phyloP scores from a whole-genome alignment of 371 early-diverging fungal species.

The Circinella minor region DNA sequence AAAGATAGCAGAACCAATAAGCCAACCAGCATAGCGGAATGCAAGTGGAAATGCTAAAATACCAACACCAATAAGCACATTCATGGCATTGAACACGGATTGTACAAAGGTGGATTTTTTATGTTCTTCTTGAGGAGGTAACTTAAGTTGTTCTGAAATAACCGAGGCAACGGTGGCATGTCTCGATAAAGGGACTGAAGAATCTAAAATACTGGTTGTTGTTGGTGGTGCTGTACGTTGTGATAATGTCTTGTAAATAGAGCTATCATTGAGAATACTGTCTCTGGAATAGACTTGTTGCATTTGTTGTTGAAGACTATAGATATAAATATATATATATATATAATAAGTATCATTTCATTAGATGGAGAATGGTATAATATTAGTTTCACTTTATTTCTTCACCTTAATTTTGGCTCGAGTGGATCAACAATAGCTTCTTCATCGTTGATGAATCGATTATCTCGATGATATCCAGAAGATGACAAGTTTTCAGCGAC shows the following conservation, averaged over 20 bases:
- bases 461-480: conserved; percentile 13
- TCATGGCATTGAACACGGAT: conserved; percentile 61
- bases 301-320: neutral
- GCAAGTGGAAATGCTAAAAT: conserved; percentile 46
- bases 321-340: neutral
- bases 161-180: conserved; percentile 24
- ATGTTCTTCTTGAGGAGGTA: conserved; percentile 5
- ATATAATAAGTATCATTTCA: too few relatives aligned
- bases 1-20: conserved; percentile 57
- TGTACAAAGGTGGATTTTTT: conserved; percentile 35
- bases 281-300: neutral
- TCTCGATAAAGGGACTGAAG: conserved; percentile 11
- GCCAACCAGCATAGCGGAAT: conserved; percentile 51
- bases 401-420: neutral
- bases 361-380: too few relatives aligned
- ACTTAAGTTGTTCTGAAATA: conserved; percentile 20
- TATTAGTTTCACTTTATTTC: neutral
- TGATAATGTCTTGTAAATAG: neutral
- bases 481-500: conserved; percentile 29
- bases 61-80: conserved; percentile 67
- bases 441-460: conserved; percentile 1
- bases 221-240: neutral
- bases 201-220: neutral
- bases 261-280: neutral
- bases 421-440: conserved; percentile 14